These are phyloP conservation scores for Eucalyptus curtisii DNA, from an alignment of 345 rosid species.

Conservation along the genomic window DNA sequence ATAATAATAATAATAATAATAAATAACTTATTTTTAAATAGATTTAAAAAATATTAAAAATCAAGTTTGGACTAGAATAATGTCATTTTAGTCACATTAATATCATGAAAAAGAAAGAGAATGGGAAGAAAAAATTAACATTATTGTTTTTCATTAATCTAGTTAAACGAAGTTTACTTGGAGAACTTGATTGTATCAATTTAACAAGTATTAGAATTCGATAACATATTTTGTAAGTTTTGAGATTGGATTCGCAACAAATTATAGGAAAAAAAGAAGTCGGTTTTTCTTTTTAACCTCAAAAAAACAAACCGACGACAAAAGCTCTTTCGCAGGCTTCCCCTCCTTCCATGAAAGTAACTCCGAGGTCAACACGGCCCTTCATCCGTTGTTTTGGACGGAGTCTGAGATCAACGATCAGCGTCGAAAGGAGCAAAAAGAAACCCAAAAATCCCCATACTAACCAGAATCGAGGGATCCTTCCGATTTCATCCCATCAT, in stretches of 20 bases:
- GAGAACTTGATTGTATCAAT: fast-evolving
- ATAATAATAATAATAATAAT: too few species aligned
- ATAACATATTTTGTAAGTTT: too few species aligned
- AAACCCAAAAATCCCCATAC: neutral
- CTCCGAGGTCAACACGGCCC: neutral
- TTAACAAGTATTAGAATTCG: fast-evolving
- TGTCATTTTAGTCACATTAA: fast-evolving
- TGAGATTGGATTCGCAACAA: too few species aligned
- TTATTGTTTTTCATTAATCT: too few species aligned
- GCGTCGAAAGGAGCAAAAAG: neutral
- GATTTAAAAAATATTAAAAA: too few species aligned
- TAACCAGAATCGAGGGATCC: neutral
- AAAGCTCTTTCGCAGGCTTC: neutral
- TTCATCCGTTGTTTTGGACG: neutral
- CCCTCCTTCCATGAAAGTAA: neutral
- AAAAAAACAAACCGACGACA: neutral
- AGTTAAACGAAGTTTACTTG: fast-evolving
- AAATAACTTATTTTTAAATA: too few species aligned
- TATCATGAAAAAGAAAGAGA: fast-evolving
- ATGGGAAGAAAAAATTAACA: fast-evolving
- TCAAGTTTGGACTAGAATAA: fast-evolving
- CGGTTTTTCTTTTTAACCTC: neutral
- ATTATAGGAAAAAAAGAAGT: too few species aligned
- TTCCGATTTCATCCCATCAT: neutral
- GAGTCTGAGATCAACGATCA: neutral